phyloP scores from a whole-genome alignment of 768 basidiomycete genomes.

The Gloeopeniophorella convolvens region DNA sequence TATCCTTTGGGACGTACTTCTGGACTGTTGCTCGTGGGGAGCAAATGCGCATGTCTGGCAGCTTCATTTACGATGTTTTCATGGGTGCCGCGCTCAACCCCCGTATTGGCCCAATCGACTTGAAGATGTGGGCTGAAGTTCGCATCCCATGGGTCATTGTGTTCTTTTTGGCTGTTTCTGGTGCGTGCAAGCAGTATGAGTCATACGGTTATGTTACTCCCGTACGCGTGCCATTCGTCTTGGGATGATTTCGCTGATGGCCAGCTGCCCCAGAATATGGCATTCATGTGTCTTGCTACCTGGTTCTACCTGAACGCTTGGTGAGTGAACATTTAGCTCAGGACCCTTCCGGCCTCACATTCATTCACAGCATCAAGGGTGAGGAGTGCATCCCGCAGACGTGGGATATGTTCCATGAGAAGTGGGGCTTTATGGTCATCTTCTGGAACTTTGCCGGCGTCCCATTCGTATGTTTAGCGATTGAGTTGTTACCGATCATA shows the following conservation, averaged over 20 bases:
- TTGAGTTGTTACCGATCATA: slow-evolving; percentile 2
- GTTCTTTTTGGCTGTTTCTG: slow-evolving; percentile 88
- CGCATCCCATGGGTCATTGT: slow-evolving; percentile 96
- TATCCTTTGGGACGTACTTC: slow-evolving; percentile 78
- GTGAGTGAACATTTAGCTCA: slow-evolving; percentile 31
- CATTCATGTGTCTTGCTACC: slow-evolving; percentile 92
- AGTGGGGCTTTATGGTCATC: slow-evolving; percentile 98
- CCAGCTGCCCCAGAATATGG: slow-evolving; percentile 67
- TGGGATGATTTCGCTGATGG: neutral
- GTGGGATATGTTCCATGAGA: slow-evolving; percentile 99
- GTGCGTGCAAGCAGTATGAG: slow-evolving; percentile 94
- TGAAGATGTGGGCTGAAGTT: slow-evolving; percentile 99
- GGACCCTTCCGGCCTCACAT: slow-evolving; percentile 1
- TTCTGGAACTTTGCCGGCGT: slow-evolving; percentile 97
- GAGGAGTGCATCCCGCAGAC: slow-evolving; percentile 95
- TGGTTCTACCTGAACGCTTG: slow-evolving; percentile 97
- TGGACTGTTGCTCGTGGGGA: slow-evolving; percentile 69
- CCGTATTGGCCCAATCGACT: slow-evolving; percentile 80
- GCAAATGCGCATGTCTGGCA: slow-evolving; percentile 91
- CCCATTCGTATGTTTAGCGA: slow-evolving; percentile 59
- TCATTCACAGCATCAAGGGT: slow-evolving; percentile 62
- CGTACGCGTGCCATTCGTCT: slow-evolving; percentile 40
- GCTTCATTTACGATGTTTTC: slow-evolving; percentile 90
- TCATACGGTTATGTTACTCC: slow-evolving; percentile 86
- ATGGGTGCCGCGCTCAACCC: slow-evolving; percentile 97